Evolutionary conservation across 139 green algal species (phyloP).

Genomic region (Micractinium conductrix): DNA sequence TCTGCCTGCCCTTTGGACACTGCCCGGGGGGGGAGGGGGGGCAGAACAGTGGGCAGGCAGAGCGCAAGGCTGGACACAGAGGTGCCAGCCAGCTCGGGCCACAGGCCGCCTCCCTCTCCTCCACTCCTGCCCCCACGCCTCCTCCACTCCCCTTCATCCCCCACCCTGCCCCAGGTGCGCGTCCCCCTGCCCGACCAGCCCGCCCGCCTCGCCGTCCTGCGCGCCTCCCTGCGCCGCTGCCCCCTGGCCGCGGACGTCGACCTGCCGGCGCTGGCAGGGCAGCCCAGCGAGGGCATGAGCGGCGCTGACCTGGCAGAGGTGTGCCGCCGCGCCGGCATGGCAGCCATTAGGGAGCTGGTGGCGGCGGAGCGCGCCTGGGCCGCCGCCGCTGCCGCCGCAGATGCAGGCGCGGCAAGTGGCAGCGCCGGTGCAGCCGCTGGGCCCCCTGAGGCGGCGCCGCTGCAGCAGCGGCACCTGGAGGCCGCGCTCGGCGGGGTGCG

Average conservation of each 20-base stretch:
- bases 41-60: no score
- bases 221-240: slow-evolving; percentile 7
- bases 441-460: background rate
- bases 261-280: slow-evolving; percentile 19
- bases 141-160: no score
- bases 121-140: no score
- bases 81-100: no score
- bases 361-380: background rate
- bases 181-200: slow-evolving; percentile 54
- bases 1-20: no score
- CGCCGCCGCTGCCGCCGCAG: background rate
- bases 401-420: background rate
- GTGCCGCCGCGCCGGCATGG: slow-evolving; percentile 22
- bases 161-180: slow-evolving; percentile 58
- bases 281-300: slow-evolving; percentile 35
- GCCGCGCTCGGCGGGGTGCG: slow-evolving; percentile 28
- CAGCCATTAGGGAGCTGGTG: slow-evolving; percentile 25
- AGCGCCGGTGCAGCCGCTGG: background rate
- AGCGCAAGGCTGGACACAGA: no score
- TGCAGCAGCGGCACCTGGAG: slow-evolving; percentile 29
- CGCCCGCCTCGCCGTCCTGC: slow-evolving; percentile 45
- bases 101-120: no score
- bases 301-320: slow-evolving; percentile 59
- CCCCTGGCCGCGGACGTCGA: slow-evolving; percentile 43
- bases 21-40: no score